Evolutionary conservation across 1,284 basidiomycete species (phyloP).

Genomic region (Lentinula novae-zelandiae): DNA sequence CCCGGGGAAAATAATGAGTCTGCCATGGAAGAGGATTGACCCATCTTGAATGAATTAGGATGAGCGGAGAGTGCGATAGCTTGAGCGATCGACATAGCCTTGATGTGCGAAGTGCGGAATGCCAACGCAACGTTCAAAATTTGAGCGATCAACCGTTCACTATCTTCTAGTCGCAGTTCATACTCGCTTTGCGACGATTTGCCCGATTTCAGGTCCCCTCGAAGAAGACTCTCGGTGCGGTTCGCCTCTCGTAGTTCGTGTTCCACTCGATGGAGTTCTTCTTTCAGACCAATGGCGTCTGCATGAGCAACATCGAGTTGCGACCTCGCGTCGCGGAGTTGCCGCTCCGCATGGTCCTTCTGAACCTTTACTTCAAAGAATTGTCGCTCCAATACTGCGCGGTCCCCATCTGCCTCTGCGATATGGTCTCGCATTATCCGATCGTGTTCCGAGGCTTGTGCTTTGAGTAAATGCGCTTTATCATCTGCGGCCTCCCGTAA

Average conservation of each 20-base stretch:
- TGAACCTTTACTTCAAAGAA: slow-evolving; percentile 72
- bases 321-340: slow-evolving; percentile 56
- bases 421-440: slow-evolving; percentile 82
- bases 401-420: slow-evolving; percentile 87
- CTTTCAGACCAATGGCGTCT: slow-evolving; percentile 63
- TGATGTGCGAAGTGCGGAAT: slow-evolving; percentile 70
- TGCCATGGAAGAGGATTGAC: slow-evolving; percentile 28
- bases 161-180: slow-evolving; percentile 61
- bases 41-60: slow-evolving; percentile 40
- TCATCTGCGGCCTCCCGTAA: slow-evolving; percentile 65
- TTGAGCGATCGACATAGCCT: slow-evolving; percentile 61
- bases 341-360: slow-evolving; percentile 53
- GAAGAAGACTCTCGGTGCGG: slow-evolving; percentile 57
- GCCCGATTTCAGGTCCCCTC: slow-evolving; percentile 59
- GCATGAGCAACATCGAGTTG: slow-evolving; percentile 58
- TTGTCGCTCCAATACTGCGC: slow-evolving; percentile 85
- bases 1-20: slow-evolving; percentile 45
- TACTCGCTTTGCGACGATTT: slow-evolving; percentile 61
- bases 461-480: slow-evolving; percentile 71
- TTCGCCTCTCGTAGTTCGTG: slow-evolving; percentile 61
- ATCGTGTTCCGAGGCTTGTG: slow-evolving; percentile 80
- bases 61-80: slow-evolving; percentile 62
- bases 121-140: slow-evolving; percentile 72
- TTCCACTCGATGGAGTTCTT: slow-evolving; percentile 69
- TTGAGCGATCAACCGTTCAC: slow-evolving; percentile 61